Evolutionary conservation across 2,329 filamentous ascomycete species (phyloP), one percentile per base, ranked within the genome.

Genomic region (Penicillium decumbens): DNA sequence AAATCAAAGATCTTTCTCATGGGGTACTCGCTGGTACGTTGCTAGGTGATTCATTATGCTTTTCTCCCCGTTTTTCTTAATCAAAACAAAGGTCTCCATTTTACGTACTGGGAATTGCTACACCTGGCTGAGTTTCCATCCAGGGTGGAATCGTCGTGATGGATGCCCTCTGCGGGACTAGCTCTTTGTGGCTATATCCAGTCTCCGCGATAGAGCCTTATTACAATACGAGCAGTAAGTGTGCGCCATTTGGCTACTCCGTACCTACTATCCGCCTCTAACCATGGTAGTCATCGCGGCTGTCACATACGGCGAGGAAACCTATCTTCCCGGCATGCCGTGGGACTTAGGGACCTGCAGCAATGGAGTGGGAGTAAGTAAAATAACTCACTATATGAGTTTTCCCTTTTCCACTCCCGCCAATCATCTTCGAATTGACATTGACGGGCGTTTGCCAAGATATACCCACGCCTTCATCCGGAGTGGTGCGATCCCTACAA

Each of bases 91-190:
- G 9, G 1, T 29, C 4, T 12, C 28, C 32, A 8, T 20, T n/a
- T 39, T 39, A 39, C 23, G 37, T 39, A 39, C 37, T 35, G 33
- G 7, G 15, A 40, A 40, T 40, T 13, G 24, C 20, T 7, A n/a
- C 24, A 40, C 5, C 24, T 24, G n/a, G 20, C 24, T 24, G 24
- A 40, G 13, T 46, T 35, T 18, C 15, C 32, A 39, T 3, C 6
- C 23, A 60, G 60, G 57, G 58, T 13, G 58, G 57, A 7, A 48
- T 61, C 7, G 42, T 55, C 27, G 39, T 60, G 50, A 62, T 62
- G 60, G 56, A 59, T 38, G 57, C 51, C 8, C 40, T 62, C 13
- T 62, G 60, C 28, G 60, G 58, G 24, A 58, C 58, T 25, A 60
- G 60, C 45, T 54, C 57, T 23, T 18, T 55, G 18, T 58, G 57